Evolutionary conservation across 176 grass and related monocot species (phyloP).

Genomic region (Microstegium vimineum): DNA sequence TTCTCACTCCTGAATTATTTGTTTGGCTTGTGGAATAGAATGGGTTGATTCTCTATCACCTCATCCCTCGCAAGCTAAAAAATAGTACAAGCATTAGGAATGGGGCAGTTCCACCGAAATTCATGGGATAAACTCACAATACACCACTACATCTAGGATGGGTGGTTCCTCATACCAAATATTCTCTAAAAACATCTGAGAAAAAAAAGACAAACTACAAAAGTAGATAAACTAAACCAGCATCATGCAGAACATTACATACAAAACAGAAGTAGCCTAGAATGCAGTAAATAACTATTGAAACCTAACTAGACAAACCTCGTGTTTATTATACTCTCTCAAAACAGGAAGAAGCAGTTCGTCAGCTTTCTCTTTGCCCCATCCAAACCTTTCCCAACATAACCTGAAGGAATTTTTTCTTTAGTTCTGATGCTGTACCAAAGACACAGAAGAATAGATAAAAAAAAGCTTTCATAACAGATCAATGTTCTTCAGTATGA

Average conservation of each 20-base stretch:
- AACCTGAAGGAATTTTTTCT: slow-evolving; percentile 47
- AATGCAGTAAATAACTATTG: slow-evolving; percentile 16
- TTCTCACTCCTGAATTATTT: no score
- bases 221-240: slow-evolving; percentile 4
- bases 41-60: not conserved
- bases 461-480: not conserved
- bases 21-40: not conserved
- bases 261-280: slow-evolving; percentile 18
- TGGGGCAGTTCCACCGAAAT: not conserved
- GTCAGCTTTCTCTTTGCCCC: slow-evolving; percentile 91
- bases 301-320: slow-evolving; percentile 43
- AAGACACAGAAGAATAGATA: slow-evolving; percentile 13
- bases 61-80: not conserved
- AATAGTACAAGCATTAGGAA: not conserved
- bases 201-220: not conserved
- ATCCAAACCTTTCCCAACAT: slow-evolving; percentile 95
- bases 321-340: slow-evolving; percentile 88
- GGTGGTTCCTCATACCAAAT: not conserved
- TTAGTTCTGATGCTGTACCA: slow-evolving; percentile 11
- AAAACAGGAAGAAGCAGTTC: slow-evolving; percentile 92
- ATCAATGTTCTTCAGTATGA: not conserved
- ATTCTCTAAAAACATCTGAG: not conserved
- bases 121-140: not conserved
- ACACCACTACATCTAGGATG: not conserved
- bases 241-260: slow-evolving; percentile 6